A percentile compares a stretch with the other conserved stretches of the same genome.
phyloP scores from a whole-genome alignment of 192 early-diverging fungal genomes.

The Coemansia sp. region DNA sequence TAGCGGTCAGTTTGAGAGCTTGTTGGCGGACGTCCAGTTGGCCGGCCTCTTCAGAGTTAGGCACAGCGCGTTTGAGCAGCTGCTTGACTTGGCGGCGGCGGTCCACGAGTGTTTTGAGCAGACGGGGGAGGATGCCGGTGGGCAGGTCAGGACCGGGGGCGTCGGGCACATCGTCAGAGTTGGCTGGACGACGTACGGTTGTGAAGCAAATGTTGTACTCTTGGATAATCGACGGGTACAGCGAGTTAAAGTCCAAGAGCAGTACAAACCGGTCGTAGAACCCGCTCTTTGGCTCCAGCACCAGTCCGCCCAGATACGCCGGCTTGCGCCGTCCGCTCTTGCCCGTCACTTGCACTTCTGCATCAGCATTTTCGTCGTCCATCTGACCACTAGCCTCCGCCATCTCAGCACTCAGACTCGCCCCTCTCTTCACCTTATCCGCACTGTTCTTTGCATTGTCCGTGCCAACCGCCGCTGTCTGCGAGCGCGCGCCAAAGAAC shows the following conservation, averaged over 20 bases:
- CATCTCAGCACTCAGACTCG: slow-evolving; percentile 32
- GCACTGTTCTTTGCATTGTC: not conserved
- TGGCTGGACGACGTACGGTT: slow-evolving; percentile 67
- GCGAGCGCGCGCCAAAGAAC: slow-evolving; percentile 17
- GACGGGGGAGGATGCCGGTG: slow-evolving; percentile 80
- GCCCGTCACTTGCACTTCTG: slow-evolving; percentile 10
- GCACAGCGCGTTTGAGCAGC: slow-evolving; percentile 75
- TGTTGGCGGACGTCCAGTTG: slow-evolving; percentile 92
- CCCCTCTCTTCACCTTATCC: not conserved
- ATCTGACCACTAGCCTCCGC: slow-evolving; percentile 31
- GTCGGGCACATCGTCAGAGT: slow-evolving; percentile 68
- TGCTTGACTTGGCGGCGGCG: slow-evolving; percentile 85
- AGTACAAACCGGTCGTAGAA: slow-evolving; percentile 95
- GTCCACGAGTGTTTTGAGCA: slow-evolving; percentile 87
- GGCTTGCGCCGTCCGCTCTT: slow-evolving; percentile 74
- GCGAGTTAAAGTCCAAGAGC: slow-evolving; percentile 96
- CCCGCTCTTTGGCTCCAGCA: slow-evolving; percentile 96
- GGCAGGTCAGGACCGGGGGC: slow-evolving; percentile 65
- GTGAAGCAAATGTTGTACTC: slow-evolving; percentile 99
- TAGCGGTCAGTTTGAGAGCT: slow-evolving; percentile 96
- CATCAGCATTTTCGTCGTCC: slow-evolving; percentile 26
- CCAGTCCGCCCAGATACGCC: slow-evolving; percentile 91
- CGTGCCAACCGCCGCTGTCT: not conserved
- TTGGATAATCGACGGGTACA: slow-evolving; percentile 99
- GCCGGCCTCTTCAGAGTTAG: slow-evolving; percentile 49